These are phyloP conservation scores for Ogataea minuta DNA, from an alignment of 805 yeast species.

Conservation along the genomic window DNA sequence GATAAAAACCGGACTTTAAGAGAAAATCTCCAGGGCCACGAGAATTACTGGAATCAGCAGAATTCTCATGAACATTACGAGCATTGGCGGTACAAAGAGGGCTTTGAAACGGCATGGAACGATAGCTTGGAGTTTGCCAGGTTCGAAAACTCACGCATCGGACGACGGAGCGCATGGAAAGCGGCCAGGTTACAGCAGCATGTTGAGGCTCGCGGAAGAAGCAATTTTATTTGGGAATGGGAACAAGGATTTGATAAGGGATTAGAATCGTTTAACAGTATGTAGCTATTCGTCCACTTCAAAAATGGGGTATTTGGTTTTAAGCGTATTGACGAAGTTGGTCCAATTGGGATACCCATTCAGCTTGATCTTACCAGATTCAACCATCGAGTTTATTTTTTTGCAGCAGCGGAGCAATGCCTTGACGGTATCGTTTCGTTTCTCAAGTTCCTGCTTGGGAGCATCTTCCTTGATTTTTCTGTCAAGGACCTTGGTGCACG, in stretches of 20 bases:
- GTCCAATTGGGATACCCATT: slow-evolving; percentile 26
- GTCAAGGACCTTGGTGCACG: slow-evolving; percentile 42
- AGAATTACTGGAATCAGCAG: slow-evolving; percentile 63
- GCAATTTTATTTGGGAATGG: slow-evolving; percentile 79
- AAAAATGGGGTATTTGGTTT: slow-evolving; percentile 23
- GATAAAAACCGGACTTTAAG: slow-evolving; percentile 41
- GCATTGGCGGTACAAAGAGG: slow-evolving; percentile 79
- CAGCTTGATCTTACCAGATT: slow-evolving; percentile 19
- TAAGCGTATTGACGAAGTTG: slow-evolving; percentile 17
- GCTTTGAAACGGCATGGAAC: slow-evolving; percentile 70
- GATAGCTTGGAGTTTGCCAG: slow-evolving; percentile 70
- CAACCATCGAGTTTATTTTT: slow-evolving; percentile 24
- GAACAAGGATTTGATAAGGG: slow-evolving; percentile 81
- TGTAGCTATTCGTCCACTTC: slow-evolving; percentile 22
- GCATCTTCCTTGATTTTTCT: slow-evolving; percentile 58
- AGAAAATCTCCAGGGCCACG: slow-evolving; percentile 45
- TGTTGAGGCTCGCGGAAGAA: slow-evolving; percentile 49
- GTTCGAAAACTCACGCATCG: slow-evolving; percentile 68
- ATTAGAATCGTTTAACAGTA: slow-evolving; percentile 38
- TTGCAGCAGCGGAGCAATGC: slow-evolving; percentile 33
- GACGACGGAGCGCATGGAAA: slow-evolving; percentile 72
- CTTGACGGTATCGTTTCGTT: slow-evolving; percentile 43
- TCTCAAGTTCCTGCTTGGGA: slow-evolving; percentile 65
- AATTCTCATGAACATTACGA: slow-evolving; percentile 64
- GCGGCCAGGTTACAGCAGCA: slow-evolving; percentile 63